Base-by-base conservation (phyloP, 169 alveolate genomes). In the Cryptosporidium sp. region DNA sequence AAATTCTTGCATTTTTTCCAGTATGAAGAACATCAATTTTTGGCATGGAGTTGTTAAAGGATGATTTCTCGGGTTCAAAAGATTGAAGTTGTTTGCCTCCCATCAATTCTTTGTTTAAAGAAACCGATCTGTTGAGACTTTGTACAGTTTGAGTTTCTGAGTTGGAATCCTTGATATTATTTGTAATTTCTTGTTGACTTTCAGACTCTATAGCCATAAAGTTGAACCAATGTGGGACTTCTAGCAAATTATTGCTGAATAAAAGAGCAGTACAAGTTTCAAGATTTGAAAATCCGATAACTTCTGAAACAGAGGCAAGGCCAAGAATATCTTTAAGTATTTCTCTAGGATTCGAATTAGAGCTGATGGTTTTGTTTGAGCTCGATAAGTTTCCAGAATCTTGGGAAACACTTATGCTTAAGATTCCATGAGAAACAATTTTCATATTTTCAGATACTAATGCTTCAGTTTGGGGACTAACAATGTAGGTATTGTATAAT, bases 171-270 rank as follows among this genome's bases (percentile, higher is more conserved):
- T 65, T 65, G 14, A 23, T 16, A 8, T 21, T 14, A 33, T 41
- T 65, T 7, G 26, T 45, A 65, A 37, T 65, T 45, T 62, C 59
- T 16, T 62, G 86, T 45, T 75, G 89, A 39, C 67, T 43, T 26
- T 65, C 89, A 37, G 74, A 62, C 3, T 80, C 89, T 23, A 59
- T 61, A 14, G 74, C 74, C 43, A 80, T 80, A 48, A 61, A 80
- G 8, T 65, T 59, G 26, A 80, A 80, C 89, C 89, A 80, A 62
- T 80, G 89, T n/a, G 89, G 89, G 26, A 80, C 67, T 41, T 80
- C 51, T 4, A 26, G 35, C 10, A 80, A 35, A 5, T 45, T 35
- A 59, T 61, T 21, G n/a, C 80, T 65, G 62, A 43, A 65, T 26
- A 80, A 37, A 14, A 80, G 50, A 16, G 89, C 59, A 18, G 89